A percentile compares a stretch with the other conserved stretches of the same genome.
phyloP scores from a whole-genome alignment of 495 filamentous ascomycete species.

The Penicillium tannophilum region DNA sequence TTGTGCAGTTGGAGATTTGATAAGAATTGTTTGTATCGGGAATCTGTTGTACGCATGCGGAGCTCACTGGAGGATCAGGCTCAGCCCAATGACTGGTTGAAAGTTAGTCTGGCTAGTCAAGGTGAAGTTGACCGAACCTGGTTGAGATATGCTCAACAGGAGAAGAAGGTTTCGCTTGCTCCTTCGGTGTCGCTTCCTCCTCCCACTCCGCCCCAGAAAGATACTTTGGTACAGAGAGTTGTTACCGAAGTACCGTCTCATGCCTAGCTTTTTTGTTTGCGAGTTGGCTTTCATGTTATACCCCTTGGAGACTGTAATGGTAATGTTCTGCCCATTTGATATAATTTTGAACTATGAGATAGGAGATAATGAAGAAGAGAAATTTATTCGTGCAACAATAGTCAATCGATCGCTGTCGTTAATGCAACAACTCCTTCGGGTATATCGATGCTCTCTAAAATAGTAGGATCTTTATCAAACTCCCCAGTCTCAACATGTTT shows the following conservation, averaged over 20 bases:
- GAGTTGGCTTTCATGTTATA: not conserved
- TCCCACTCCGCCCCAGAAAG: conserved; percentile 8
- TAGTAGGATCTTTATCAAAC: conserved; percentile 20
- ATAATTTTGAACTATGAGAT: not conserved
- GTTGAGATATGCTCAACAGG: conserved; percentile 5
- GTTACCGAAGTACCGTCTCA: not conserved
- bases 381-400: too few relatives aligned
- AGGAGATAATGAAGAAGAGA: too few relatives aligned
- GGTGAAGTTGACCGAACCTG: conserved; percentile 11
- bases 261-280: not conserved
- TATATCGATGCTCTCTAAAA: conserved; percentile 21
- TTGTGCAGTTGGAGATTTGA: conserved; percentile 31
- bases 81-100: conserved; percentile 20
- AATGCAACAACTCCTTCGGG: conserved; percentile 18
- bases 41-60: conserved; percentile 19
- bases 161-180: not conserved
- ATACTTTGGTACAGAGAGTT: not conserved
- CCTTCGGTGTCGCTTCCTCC: not conserved
- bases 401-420: not conserved
- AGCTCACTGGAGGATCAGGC: conserved; percentile 17
- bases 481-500: conserved; percentile 17
- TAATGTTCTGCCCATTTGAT: not conserved
- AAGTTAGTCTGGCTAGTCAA: conserved; percentile 22
- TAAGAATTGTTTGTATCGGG: conserved; percentile 18
- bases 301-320: not conserved